Evolutionary conservation across 1,139 yeast species (phyloP).

Genomic region (Kluyveromyces sp.): DNA sequence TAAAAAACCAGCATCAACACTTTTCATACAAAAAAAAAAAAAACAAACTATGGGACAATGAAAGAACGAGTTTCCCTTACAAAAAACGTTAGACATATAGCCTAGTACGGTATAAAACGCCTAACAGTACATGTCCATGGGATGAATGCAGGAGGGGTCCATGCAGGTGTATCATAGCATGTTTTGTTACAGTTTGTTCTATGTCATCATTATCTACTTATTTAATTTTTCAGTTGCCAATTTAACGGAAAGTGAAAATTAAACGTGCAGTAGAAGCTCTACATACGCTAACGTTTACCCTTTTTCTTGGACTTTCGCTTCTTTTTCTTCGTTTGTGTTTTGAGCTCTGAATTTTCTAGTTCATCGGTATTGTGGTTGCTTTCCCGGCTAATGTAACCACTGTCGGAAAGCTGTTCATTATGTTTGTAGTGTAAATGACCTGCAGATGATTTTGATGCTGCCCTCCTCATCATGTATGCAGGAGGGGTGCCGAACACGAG

Average conservation of each 20-base stretch:
- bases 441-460: constrained; percentile 30
- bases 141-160: no score
- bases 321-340: constrained; percentile 2
- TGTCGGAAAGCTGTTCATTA: neutral
- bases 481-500: constrained; percentile 49
- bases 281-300: constrained; percentile 1
- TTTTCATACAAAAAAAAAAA: neutral
- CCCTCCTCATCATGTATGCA: constrained; percentile 40
- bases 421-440: constrained; percentile 1
- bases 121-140: no score
- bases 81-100: no score
- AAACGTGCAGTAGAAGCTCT: no score
- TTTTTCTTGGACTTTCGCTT: constrained; percentile 6
- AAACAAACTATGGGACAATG: neutral
- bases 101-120: no score
- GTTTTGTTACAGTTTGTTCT: no score
- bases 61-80: neutral
- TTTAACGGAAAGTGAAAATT: no score
- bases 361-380: neutral
- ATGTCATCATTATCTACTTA: no score
- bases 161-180: no score
- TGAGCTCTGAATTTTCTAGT: neutral
- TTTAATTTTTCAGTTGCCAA: no score
- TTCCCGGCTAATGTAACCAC: neutral
- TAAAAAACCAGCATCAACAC: constrained; percentile 4